phyloP scores from a whole-genome alignment of 164 flowering plant species.

The Chimonanthus salicifolius region DNA sequence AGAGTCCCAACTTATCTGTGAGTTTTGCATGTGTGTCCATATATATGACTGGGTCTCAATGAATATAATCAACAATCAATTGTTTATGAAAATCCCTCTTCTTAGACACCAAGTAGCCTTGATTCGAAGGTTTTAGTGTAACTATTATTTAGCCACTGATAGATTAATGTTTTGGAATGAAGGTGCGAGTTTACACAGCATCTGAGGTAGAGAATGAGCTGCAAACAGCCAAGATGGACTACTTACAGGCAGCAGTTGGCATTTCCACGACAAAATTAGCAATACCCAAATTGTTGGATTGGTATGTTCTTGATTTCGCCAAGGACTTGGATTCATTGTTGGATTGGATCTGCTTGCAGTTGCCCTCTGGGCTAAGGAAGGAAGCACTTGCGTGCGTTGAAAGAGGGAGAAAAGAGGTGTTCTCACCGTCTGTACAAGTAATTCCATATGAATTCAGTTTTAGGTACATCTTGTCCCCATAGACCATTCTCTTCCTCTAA shows the following conservation, averaged over 20 bases:
- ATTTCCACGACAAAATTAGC: conserved; percentile 41
- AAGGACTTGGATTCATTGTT: conserved; percentile 81
- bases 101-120: no score
- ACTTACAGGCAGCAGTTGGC: conserved; percentile 74
- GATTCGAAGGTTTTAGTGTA: no score
- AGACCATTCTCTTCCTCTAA: conserved; percentile 6
- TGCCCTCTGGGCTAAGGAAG: conserved; percentile 54
- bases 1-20: no score
- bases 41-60: no score
- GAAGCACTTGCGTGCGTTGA: conserved; percentile 68
- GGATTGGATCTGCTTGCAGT: conserved; percentile 88
- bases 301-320: conserved; percentile 90
- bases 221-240: conserved; percentile 74
- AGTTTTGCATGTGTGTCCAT: no score
- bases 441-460: conserved; percentile 78
- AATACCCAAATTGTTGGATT: conserved; percentile 79
- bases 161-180: conserved; percentile 8
- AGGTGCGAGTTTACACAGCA: conserved; percentile 89
- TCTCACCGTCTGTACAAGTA: conserved; percentile 45
- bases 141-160: conserved; percentile 1
- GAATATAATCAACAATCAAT: no score
- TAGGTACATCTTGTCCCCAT: conserved; percentile 64
- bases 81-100: no score
- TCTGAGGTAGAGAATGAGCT: conserved; percentile 63
- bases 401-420: conserved; percentile 38